Percentiles rank a stretch among this genome's conserved stretches.
These are phyloP conservation scores for Erodium trifolium DNA, from an alignment of 441 rosid species.

Conservation along the genomic window DNA sequence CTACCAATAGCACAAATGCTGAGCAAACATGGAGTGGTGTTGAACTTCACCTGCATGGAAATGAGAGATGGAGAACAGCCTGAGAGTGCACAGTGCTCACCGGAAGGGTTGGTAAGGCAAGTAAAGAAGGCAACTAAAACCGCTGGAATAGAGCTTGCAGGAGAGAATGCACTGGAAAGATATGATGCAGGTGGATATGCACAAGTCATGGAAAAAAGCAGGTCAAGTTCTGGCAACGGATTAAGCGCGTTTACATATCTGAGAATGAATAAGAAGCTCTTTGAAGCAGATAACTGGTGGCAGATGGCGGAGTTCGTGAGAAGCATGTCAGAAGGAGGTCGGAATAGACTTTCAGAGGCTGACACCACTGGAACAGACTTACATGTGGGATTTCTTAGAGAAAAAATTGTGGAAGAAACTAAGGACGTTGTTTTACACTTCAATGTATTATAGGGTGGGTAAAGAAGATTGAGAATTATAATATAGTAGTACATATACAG, in stretches of 20 bases:
- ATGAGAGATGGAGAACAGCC: conserved; percentile 83
- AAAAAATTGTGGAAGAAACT: conserved; percentile 25
- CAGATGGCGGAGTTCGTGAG: conserved; percentile 66
- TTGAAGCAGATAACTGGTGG: conserved; percentile 72
- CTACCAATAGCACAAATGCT: conserved; percentile 65
- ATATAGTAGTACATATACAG: conserved; percentile 16
- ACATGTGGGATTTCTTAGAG: conserved; percentile 51
- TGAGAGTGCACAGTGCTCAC: conserved; percentile 58
- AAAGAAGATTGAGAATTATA: conserved; percentile 6
- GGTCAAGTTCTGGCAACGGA: conserved; percentile 62
- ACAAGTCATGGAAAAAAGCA: conserved; percentile 69
- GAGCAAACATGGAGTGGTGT: conserved; percentile 50
- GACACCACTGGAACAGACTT: conserved; percentile 50
- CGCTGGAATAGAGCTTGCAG: conserved; percentile 64
- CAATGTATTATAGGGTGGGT: conserved; percentile 12
- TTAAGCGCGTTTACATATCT: conserved; percentile 74
- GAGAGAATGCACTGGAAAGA: conserved; percentile 84
- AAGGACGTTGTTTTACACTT: conserved; percentile 36
- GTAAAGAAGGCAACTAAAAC: conserved; percentile 53
- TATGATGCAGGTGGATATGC: conserved; percentile 58
- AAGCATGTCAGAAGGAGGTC: conserved; percentile 70
- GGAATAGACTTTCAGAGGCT: conserved; percentile 35
- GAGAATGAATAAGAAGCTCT: conserved; percentile 69
- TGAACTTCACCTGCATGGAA: conserved; percentile 97
- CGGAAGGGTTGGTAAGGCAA: conserved; percentile 78